Percentiles rank a stretch among this genome's conserved stretches.
Evolutionary conservation across 2,329 filamentous ascomycete species (phyloP).

Genomic region (Alternaria gansuensis): DNA sequence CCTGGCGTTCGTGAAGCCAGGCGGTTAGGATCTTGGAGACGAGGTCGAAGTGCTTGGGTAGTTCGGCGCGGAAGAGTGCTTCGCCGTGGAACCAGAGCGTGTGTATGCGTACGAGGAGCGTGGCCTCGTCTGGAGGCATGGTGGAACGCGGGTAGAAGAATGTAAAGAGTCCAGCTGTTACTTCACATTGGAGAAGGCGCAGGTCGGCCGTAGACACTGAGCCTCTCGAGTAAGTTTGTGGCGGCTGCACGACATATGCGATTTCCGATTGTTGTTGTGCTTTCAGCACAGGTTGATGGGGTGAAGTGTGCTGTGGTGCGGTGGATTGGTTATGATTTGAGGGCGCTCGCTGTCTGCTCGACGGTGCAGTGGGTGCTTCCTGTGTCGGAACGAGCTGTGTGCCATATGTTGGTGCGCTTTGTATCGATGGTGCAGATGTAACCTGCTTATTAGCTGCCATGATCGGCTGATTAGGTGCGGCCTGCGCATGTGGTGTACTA

Average conservation of each 20-base stretch:
- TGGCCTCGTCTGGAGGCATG: slow-evolving; percentile 37
- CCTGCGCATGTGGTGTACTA: slow-evolving; percentile 40
- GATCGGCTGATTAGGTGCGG: slow-evolving; percentile 28
- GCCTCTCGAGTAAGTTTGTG: slow-evolving; percentile 15
- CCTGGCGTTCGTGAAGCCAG: slow-evolving; percentile 46
- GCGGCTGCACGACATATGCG: slow-evolving; percentile 13
- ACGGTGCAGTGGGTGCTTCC: slow-evolving; percentile 19
- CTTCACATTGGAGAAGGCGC: slow-evolving; percentile 45
- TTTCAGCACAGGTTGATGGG: slow-evolving; percentile 36
- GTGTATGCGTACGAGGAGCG: slow-evolving; percentile 40
- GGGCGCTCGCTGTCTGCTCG: slow-evolving; percentile 18
- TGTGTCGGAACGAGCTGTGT: slow-evolving; percentile 32
- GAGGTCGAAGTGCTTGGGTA: slow-evolving; percentile 40
- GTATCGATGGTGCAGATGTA: slow-evolving; percentile 25
- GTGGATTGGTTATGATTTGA: slow-evolving; percentile 18
- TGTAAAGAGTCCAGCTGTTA: slow-evolving; percentile 43
- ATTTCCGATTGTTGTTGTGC: slow-evolving; percentile 27
- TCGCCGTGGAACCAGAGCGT: slow-evolving; percentile 42
- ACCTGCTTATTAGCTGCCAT: slow-evolving; percentile 24
- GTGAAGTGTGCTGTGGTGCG: slow-evolving; percentile 19
- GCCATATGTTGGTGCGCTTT: slow-evolving; percentile 30
- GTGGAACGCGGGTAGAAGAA: slow-evolving; percentile 42
- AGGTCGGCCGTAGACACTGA: slow-evolving; percentile 27
- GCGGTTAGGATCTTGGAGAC: slow-evolving; percentile 41
- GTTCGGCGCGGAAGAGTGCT: slow-evolving; percentile 38